Percentiles rank a stretch among this genome's conserved stretches.
Evolutionary conservation across 1,139 yeast species (phyloP).

Genomic region (Geotrichum macrosporum): DNA sequence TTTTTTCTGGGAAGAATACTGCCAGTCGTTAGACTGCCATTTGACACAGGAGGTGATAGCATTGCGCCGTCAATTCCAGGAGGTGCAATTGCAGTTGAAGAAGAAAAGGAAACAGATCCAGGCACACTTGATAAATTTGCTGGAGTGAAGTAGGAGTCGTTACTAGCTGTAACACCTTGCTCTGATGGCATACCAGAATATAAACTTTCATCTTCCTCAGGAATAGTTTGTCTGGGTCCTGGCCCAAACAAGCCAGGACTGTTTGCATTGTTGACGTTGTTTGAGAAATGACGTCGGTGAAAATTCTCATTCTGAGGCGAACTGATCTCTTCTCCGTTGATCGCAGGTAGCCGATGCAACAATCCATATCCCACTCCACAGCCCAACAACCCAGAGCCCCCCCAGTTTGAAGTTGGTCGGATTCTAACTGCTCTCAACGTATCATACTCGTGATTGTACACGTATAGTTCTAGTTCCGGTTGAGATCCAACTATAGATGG

Average conservation of each 20-base stretch:
- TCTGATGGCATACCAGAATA: background rate
- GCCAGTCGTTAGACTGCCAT: too few relatives aligned
- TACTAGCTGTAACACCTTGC: background rate
- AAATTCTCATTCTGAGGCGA: too few relatives aligned
- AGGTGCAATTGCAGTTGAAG: slow-evolving; percentile 8
- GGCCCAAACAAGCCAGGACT: background rate
- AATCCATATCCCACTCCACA: slow-evolving; percentile 94
- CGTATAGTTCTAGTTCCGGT: slow-evolving; percentile 53
- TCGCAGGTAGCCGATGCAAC: slow-evolving; percentile 79
- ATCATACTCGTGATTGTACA: slow-evolving; percentile 84
- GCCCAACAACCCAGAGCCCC: slow-evolving; percentile 76
- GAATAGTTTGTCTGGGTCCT: background rate
- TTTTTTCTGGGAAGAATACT: slow-evolving; percentile 7
- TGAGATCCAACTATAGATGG: slow-evolving; percentile 13
- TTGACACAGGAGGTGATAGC: background rate
- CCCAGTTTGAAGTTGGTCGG: slow-evolving; percentile 55
- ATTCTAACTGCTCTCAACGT: slow-evolving; percentile 83
- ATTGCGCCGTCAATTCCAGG: too few relatives aligned
- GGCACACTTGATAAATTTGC: slow-evolving; percentile 15
- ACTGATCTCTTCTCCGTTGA: too few relatives aligned
- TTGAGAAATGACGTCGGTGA: slow-evolving; percentile 5
- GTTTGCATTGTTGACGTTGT: background rate
- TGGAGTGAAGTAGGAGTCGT: slow-evolving; percentile 16
- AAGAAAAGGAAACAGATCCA: slow-evolving; percentile 16
- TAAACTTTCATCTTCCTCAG: slow-evolving; percentile 5